Percentiles rank a stretch among this genome's conserved stretches.
Evolutionary conservation across 495 filamentous ascomycete species (phyloP).

Genomic region (Penicillium odoratum): DNA sequence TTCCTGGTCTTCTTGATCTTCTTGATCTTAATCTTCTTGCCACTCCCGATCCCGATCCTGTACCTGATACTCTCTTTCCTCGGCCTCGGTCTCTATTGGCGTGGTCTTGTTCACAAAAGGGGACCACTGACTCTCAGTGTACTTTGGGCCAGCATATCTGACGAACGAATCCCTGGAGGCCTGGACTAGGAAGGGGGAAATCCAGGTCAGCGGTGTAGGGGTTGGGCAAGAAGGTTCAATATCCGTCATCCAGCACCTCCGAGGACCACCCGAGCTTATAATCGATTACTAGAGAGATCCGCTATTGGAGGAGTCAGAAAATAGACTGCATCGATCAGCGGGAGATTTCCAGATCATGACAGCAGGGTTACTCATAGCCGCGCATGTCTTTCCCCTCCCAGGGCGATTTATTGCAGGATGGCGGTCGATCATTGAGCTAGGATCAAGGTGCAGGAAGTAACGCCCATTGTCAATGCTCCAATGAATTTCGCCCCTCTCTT

Average conservation of each 20-base stretch:
- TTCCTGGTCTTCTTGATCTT: neutral
- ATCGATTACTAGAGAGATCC: constrained; percentile 33
- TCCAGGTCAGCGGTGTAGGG: constrained; percentile 20
- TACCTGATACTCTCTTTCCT: constrained; percentile 19
- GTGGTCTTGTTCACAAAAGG: constrained; percentile 28
- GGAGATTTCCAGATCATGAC: constrained; percentile 45
- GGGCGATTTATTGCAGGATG: constrained; percentile 47
- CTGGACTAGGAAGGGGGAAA: constrained; percentile 8
- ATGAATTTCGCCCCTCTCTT: constrained; percentile 7
- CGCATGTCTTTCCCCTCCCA: constrained; percentile 40
- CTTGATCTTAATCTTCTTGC: neutral
- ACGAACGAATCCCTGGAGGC: constrained; percentile 18
- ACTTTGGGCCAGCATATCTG: constrained; percentile 39
- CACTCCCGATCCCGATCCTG: neutral
- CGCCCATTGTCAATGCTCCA: constrained; percentile 18
- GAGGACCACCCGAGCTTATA: constrained; percentile 41
- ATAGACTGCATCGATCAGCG: constrained; percentile 45
- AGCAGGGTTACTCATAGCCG: constrained; percentile 46
- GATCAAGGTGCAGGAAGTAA: constrained; percentile 29
- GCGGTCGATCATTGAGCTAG: constrained; percentile 47
- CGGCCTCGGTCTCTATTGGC: constrained; percentile 3
- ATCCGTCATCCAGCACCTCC: constrained; percentile 30
- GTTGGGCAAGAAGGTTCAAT: constrained; percentile 22
- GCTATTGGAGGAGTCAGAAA: constrained; percentile 51
- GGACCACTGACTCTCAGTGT: constrained; percentile 24